phyloP scores from a whole-genome alignment of 768 basidiomycete genomes.

The Rhodosporidiobolus sp. region DNA sequence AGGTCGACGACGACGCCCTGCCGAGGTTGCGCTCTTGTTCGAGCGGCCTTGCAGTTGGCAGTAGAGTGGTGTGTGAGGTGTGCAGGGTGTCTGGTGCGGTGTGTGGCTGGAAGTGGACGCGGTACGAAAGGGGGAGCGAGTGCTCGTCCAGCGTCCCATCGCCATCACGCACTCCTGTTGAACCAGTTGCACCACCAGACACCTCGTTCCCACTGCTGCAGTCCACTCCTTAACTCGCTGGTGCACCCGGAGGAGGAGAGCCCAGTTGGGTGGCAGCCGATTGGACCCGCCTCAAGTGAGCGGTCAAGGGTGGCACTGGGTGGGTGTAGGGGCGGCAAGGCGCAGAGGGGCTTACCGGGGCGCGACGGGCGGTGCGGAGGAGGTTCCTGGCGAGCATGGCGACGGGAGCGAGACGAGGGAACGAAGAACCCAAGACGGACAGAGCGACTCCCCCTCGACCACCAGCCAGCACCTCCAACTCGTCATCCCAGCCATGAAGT shows the following conservation, averaged over 20 bases:
- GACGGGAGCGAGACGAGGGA: too few relatives aligned
- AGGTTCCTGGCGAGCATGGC: conserved; percentile 11
- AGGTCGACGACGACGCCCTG: too few relatives aligned
- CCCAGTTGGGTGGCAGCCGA: not conserved
- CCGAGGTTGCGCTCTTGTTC: too few relatives aligned
- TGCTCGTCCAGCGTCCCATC: too few relatives aligned
- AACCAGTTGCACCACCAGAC: not conserved
- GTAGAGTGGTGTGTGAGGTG: not conserved
- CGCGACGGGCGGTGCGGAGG: conserved; percentile 6
- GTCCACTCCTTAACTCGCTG: too few relatives aligned
- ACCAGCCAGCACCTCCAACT: not conserved
- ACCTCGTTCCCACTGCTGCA: not conserved
- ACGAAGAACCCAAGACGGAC: not conserved
- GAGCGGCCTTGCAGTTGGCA: too few relatives aligned
- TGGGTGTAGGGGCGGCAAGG: not conserved
- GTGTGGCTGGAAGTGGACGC: too few relatives aligned
- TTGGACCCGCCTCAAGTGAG: conserved; percentile 1
- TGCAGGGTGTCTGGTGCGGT: too few relatives aligned
- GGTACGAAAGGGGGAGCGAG: too few relatives aligned
- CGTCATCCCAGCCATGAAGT: conserved; percentile 6
- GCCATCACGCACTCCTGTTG: too few relatives aligned
- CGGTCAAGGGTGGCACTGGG: not conserved
- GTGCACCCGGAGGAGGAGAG: too few relatives aligned
- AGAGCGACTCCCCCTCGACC: not conserved
- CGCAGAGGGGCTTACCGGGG: conserved; percentile 8